Base-by-base conservation (phyloP, 768 basidiomycete species). In the Psilocybe cubensis region DNA sequence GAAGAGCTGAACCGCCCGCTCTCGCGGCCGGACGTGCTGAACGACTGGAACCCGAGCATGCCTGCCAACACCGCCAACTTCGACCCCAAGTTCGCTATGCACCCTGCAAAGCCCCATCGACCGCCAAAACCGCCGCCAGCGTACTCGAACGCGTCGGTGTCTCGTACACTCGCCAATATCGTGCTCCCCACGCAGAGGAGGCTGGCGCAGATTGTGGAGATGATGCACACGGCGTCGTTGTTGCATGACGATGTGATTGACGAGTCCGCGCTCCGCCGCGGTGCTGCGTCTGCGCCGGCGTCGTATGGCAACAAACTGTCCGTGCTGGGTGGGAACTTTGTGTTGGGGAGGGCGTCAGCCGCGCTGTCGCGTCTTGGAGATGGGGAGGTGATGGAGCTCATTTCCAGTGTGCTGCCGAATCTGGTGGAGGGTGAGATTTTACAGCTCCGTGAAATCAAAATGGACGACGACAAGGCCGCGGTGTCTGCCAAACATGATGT, bases 221-320 rank as follows among this genome's bases (percentile, higher is more conserved):
- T 97, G 92, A 91, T 98, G 59, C 96, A 98, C 65, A 94, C 96
- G 25, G 96, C 95, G 2, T 95, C 93, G 5, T 81, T 97, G n/a
- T 73, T 98, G 7, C 95, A 98, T 66, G 96, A 97, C 80, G 95
- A 98, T 68, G 96, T 97, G 41, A 90, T 96, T 58, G 96, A 97
- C 78, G 78, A 76, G 61, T 91, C 94, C 0, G 78, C 87, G 7
- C 82, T 93, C 5, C 87, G 95, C 5, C 81, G 96, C 0, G 87
- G 88, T 1, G 82, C 81, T 0, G 83, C 91, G 1, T 92, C 89
- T 20, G 92, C 92, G 0, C 96, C 94, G 0, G 79, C 83, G 18
- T 82, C 85, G 1, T 96, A 94, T 68, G 92, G 92, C 10, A 94
- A 91, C 77, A 96, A 96, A 68, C 80, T 94, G 4, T 83, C 93